A percentile compares a stretch with the other conserved stretches of the same genome.
These are phyloP conservation scores for Rhodofomes roseus DNA, from an alignment of 1,284 basidiomycete species.

Conservation along the genomic window DNA sequence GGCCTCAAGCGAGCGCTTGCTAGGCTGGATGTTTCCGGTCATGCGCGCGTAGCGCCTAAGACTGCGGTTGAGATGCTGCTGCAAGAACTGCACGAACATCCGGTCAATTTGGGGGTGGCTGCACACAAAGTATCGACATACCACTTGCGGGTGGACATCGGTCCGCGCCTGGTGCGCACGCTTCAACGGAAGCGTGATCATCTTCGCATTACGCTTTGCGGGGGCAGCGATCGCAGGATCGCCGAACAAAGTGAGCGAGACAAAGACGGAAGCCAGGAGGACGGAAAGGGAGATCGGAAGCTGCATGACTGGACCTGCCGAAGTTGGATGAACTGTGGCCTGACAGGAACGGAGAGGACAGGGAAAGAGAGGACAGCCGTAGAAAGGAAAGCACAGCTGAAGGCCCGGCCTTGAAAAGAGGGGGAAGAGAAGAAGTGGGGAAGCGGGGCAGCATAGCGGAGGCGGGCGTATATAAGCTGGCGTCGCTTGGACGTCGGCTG, in stretches of 20 bases:
- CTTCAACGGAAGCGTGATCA: conserved; percentile 56
- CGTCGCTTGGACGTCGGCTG: no score
- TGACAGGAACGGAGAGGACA: conserved; percentile 21
- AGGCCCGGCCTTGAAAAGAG: conserved; percentile 28
- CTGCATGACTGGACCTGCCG: conserved; percentile 42
- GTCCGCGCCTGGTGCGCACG: conserved; percentile 38
- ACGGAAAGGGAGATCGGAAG: conserved; percentile 47
- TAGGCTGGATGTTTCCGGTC: conserved; percentile 53
- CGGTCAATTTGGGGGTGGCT: neutral
- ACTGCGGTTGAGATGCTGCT: conserved; percentile 70
- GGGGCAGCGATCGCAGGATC: conserved; percentile 40
- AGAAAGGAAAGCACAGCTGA: conserved; percentile 17
- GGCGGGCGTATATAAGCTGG: neutral
- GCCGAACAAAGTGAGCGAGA: conserved; percentile 36
- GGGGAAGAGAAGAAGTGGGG: neutral
- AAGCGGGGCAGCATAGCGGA: neutral
- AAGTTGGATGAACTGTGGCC: conserved; percentile 15
- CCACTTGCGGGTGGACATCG: conserved; percentile 60
- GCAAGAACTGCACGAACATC: conserved; percentile 44
- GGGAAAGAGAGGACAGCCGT: conserved; percentile 22
- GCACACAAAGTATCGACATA: conserved; percentile 30
- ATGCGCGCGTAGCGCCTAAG: conserved; percentile 66
- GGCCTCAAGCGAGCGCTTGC: conserved; percentile 43
- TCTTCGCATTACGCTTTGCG: conserved; percentile 31
- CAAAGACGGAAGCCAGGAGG: conserved; percentile 50